Evolutionary conservation across 345 rosid species (phyloP).

Genomic region (Conringia planisiliqua): DNA sequence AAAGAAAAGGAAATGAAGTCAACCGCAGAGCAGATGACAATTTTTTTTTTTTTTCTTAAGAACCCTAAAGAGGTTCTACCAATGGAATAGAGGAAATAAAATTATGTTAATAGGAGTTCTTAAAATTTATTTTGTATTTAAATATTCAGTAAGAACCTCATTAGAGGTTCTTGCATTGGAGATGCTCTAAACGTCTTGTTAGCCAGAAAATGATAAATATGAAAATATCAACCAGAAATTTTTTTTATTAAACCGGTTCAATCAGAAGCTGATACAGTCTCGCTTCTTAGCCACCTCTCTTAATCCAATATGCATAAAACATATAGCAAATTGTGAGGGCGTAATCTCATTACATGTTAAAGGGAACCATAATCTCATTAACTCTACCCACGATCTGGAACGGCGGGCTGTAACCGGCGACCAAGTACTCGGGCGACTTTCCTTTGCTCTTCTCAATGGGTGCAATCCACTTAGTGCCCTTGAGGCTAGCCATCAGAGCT

Average conservation of each 20-base stretch:
- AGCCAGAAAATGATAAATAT: not conserved
- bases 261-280: not conserved
- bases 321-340: not conserved
- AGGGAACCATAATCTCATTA: slow-evolving; percentile 24
- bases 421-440: slow-evolving; percentile 12
- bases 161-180: too few species aligned
- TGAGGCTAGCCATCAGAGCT: slow-evolving; percentile 24
- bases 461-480: not conserved
- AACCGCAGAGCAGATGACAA: too few species aligned
- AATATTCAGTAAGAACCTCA: too few species aligned
- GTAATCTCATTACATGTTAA: slow-evolving; percentile 14
- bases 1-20: too few species aligned
- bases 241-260: not conserved
- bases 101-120: too few species aligned
- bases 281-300: slow-evolving; percentile 9
- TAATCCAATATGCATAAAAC: not conserved
- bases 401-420: slow-evolving; percentile 19
- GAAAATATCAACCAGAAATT: not conserved
- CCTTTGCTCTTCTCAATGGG: slow-evolving; percentile 23
- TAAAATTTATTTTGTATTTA: too few species aligned
- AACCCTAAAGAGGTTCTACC: too few species aligned
- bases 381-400: slow-evolving; percentile 10
- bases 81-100: too few species aligned
- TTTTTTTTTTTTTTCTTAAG: too few species aligned
- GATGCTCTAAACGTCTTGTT: too few species aligned